A percentile compares a stretch with the other conserved stretches of the same genome.
Evolutionary conservation across 768 basidiomycete species (phyloP).

Genomic region (Hypholoma sublateritium): DNA sequence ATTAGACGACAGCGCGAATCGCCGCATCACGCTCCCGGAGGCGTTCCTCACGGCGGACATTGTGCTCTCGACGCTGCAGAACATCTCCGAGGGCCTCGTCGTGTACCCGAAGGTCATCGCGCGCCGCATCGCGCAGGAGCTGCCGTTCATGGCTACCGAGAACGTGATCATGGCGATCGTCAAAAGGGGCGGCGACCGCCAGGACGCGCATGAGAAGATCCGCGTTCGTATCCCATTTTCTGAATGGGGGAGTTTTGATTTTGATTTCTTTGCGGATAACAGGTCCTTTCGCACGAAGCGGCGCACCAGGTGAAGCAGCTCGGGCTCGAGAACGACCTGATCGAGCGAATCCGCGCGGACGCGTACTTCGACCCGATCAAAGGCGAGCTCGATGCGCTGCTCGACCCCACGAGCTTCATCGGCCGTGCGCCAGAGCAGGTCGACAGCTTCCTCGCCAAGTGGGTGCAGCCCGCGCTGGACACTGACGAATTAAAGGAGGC

Average conservation of each 20-base stretch:
- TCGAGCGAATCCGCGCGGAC: conserved; percentile 79
- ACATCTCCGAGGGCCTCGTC: conserved; percentile 98
- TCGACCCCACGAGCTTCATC: conserved; percentile 88
- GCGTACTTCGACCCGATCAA: conserved; percentile 91
- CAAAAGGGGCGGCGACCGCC: conserved; percentile 91
- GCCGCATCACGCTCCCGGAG: conserved; percentile 93
- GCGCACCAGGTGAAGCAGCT: conserved; percentile 92
- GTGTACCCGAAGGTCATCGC: conserved; percentile 97
- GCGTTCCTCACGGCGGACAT: conserved; percentile 98
- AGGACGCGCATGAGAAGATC: conserved; percentile 96
- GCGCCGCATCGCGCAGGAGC: conserved; percentile 87
- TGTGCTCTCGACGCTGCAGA: conserved; percentile 91
- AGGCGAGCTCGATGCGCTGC: conserved; percentile 68
- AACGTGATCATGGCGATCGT: conserved; percentile 99
- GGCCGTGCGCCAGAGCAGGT: conserved; percentile 97
- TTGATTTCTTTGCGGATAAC: not conserved
- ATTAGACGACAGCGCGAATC: conserved; percentile 96
- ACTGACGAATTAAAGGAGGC: conserved; percentile 54
- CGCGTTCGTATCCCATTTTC: conserved; percentile 47
- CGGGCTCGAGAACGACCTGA: conserved; percentile 93
- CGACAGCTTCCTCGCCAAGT: conserved; percentile 80
- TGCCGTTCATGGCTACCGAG: conserved; percentile 99
- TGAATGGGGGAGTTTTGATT: not conserved
- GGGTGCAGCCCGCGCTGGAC: conserved; percentile 83
- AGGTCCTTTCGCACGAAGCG: conserved; percentile 94